Percentiles rank a stretch among this genome's conserved stretches.
These are phyloP conservation scores for Neoboletus magnificus DNA, from an alignment of 768 basidiomycete genomes.

Conservation along the genomic window DNA sequence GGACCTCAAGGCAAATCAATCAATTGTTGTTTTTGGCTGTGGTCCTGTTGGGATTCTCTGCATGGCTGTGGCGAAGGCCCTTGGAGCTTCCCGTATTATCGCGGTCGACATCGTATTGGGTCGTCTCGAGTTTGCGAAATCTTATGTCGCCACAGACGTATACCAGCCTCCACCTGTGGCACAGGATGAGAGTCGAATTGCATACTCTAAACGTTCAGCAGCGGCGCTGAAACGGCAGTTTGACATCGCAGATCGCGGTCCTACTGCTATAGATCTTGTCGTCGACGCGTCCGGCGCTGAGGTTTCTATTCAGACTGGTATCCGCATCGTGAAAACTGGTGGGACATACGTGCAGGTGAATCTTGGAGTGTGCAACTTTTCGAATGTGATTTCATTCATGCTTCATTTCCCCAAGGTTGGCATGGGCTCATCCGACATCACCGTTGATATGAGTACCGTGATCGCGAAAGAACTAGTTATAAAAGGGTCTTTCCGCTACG, in stretches of 20 bases:
- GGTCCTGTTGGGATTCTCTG: slow-evolving; percentile 87
- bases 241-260: slow-evolving; percentile 68
- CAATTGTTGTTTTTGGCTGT: slow-evolving; percentile 82
- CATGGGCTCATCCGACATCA: slow-evolving; percentile 77
- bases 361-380: slow-evolving; percentile 3
- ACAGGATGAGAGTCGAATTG: slow-evolving; percentile 62
- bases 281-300: slow-evolving; percentile 93
- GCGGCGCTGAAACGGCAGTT: slow-evolving; percentile 60
- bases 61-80: slow-evolving; percentile 94
- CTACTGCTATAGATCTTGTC: slow-evolving; percentile 74
- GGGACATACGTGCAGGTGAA: slow-evolving; percentile 69
- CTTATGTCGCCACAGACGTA: slow-evolving; percentile 77
- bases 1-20: slow-evolving; percentile 66
- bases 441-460: slow-evolving; percentile 66
- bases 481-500: slow-evolving; percentile 93
- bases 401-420: slow-evolving; percentile 56
- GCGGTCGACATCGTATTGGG: slow-evolving; percentile 75
- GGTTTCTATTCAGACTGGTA: slow-evolving; percentile 83
- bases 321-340: slow-evolving; percentile 71
- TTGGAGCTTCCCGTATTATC: slow-evolving; percentile 81
- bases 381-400: not conserved
- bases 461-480: slow-evolving; percentile 76
- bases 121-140: slow-evolving; percentile 83
- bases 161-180: slow-evolving; percentile 60
- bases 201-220: slow-evolving; percentile 74